phyloP scores from a whole-genome alignment of 2,329 filamentous ascomycete genomes.

The Nigrospora sphaerica region DNA sequence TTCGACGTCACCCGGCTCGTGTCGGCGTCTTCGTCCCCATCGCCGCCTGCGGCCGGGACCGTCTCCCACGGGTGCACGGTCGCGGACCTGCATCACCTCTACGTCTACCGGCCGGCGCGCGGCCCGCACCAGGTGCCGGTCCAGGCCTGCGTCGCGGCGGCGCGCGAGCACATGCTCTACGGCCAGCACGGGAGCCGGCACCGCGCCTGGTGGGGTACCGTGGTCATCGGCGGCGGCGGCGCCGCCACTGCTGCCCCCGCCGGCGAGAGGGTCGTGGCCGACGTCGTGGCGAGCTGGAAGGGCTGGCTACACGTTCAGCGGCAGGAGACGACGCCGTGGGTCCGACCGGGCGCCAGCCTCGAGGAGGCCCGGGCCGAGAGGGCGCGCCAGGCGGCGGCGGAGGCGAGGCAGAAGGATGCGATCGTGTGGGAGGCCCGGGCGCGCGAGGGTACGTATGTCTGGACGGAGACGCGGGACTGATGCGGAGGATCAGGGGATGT shows the following conservation, averaged over 20 bases:
- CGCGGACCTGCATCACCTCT: constrained; percentile 40
- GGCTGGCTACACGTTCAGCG: constrained; percentile 48
- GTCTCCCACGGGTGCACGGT: constrained; percentile 2
- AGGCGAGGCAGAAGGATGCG: constrained; percentile 31
- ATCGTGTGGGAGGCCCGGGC: constrained; percentile 19
- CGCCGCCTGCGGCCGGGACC: not conserved
- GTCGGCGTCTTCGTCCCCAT: not conserved
- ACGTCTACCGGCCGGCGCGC: constrained; percentile 37
- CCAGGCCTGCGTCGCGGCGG: constrained; percentile 28
- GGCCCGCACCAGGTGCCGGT: constrained; percentile 14
- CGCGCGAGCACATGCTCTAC: constrained; percentile 45
- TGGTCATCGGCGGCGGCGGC: constrained; percentile 39
- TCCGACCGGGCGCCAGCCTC: constrained; percentile 29
- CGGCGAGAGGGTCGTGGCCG: constrained; percentile 4
- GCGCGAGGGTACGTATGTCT: constrained; percentile 29
- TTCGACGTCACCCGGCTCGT: constrained; percentile 46
- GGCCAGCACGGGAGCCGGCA: constrained; percentile 31
- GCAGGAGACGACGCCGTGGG: constrained; percentile 28
- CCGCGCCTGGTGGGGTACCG: constrained; percentile 51
- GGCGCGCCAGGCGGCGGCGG: constrained; percentile 24
- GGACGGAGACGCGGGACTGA: not conserved
- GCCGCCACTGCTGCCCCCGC: constrained; percentile 8
- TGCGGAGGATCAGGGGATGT: too few species aligned
- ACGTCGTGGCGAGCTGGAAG: constrained; percentile 29
- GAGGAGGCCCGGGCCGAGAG: constrained; percentile 38